phyloP scores from a whole-genome alignment of 345 rosid species.

The Raphanus sativus region DNA sequence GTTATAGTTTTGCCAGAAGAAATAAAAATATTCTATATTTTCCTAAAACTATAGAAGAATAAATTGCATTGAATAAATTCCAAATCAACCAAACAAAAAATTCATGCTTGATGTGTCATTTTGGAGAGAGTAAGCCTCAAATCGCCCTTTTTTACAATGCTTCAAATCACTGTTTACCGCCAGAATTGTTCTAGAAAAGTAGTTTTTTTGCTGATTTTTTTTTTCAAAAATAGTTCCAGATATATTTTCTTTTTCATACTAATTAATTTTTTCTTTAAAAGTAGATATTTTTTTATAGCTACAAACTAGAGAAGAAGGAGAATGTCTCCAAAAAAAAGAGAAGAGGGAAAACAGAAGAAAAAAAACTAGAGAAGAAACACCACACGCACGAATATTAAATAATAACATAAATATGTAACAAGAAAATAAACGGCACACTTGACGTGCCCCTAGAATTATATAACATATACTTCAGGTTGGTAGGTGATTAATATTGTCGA shows the following conservation, averaged over 20 bases:
- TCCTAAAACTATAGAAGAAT: no score
- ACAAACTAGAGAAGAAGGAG: neutral
- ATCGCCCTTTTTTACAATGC: no score
- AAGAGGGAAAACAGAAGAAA: no score
- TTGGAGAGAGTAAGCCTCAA: neutral
- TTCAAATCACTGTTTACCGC: neutral
- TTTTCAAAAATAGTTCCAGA: neutral
- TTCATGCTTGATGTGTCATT: neutral
- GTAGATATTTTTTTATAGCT: constrained; percentile 22
- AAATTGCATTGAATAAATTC: neutral
- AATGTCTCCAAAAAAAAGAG: no score
- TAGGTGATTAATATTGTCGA: constrained; percentile 34
- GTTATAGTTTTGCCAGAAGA: neutral
- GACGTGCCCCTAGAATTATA: constrained; percentile 30
- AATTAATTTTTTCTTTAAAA: no score
- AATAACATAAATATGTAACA: neutral
- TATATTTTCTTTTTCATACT: no score
- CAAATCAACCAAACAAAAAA: neutral
- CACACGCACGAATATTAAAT: constrained; percentile 24
- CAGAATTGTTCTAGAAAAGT: constrained; percentile 9
- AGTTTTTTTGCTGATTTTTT: neutral
- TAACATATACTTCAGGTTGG: constrained; percentile 38
- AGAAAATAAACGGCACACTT: constrained; percentile 26
- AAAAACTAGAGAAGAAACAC: constrained; percentile 32
- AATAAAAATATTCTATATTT: neutral